Conservation (phyloP, 2,329 filamentous ascomycete species). For the Aspergillus pseudonomiae region DNA sequence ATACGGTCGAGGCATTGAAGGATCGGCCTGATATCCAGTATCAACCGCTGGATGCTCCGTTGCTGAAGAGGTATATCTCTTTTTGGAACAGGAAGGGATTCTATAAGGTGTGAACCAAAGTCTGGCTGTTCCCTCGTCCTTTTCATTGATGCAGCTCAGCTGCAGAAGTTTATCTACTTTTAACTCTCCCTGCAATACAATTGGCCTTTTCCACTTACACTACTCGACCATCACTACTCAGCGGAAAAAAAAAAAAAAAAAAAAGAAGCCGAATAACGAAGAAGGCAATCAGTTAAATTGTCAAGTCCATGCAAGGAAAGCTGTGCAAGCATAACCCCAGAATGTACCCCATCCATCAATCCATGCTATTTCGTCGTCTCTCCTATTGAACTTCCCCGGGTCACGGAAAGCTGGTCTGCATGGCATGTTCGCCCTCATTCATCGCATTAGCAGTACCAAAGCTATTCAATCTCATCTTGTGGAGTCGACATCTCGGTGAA, state of each 20-base stretch:
- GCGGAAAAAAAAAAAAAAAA: too few relatives aligned
- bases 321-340: too few relatives aligned
- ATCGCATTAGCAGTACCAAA: neutral
- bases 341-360: too few relatives aligned
- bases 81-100: slow-evolving; percentile 16
- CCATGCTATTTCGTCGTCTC: neutral
- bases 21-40: slow-evolving; percentile 1
- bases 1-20: slow-evolving; percentile 9
- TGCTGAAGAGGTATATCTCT: slow-evolving; percentile 3
- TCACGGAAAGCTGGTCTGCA: neutral
- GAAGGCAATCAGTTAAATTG: too few relatives aligned
- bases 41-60: slow-evolving; percentile 1
- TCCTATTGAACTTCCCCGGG: neutral
- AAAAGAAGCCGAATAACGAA: too few relatives aligned
- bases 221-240: too few relatives aligned
- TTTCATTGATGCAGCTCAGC: neutral
- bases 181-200: too few relatives aligned
- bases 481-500: neutral
- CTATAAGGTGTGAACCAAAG: neutral
- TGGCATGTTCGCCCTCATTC: neutral
- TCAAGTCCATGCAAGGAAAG: too few relatives aligned
- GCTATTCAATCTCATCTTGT: neutral
- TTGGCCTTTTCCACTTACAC: too few relatives aligned
- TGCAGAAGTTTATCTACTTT: too few relatives aligned
- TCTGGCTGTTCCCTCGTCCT: too few relatives aligned